Percentiles rank a stretch among this genome's conserved stretches.
Evolutionary conservation across 805 yeast species (phyloP).

Genomic region (Barnettozyma sp.): DNA sequence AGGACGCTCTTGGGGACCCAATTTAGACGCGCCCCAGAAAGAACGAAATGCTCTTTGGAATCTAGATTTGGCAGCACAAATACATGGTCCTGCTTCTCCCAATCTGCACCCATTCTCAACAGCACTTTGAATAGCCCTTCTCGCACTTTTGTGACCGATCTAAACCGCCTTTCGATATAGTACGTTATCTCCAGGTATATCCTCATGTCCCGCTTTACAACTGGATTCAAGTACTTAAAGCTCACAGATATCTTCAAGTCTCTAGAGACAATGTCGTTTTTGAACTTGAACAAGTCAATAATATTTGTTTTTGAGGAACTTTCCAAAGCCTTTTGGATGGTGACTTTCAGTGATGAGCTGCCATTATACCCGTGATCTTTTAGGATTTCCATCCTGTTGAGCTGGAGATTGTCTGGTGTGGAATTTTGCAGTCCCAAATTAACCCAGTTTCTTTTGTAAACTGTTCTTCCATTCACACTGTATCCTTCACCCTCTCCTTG

Average conservation of each 20-base stretch:
- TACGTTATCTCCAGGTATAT: slow-evolving; percentile 30
- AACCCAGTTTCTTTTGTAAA: slow-evolving; percentile 31
- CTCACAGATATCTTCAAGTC: slow-evolving; percentile 17
- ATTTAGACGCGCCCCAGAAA: slow-evolving; percentile 17
- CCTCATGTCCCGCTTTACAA: slow-evolving; percentile 12
- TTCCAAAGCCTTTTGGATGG: slow-evolving; percentile 11
- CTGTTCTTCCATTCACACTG: slow-evolving; percentile 25
- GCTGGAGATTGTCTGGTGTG: slow-evolving; percentile 26
- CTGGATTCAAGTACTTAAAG: slow-evolving; percentile 24
- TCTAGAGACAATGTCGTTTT: slow-evolving; percentile 21
- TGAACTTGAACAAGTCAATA: slow-evolving; percentile 25
- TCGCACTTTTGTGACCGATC: slow-evolving; percentile 24
- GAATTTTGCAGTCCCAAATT: slow-evolving; percentile 30
- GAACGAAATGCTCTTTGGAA: slow-evolving; percentile 21
- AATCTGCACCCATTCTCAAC: slow-evolving; percentile 20
- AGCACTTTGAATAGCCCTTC: slow-evolving; percentile 30
- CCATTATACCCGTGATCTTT: slow-evolving; percentile 29
- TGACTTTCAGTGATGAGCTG: slow-evolving; percentile 31
- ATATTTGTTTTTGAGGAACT: slow-evolving; percentile 13
- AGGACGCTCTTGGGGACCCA: no score
- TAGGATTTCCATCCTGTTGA: slow-evolving; percentile 10
- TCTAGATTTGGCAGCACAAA: slow-evolving; percentile 18
- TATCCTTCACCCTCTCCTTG: slow-evolving; percentile 34
- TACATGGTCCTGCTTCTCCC: slow-evolving; percentile 17
- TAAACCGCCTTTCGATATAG: slow-evolving; percentile 28